These are phyloP conservation scores for Pontederia paniculata DNA, from an alignment of 176 grass and related monocot genomes.

Conservation along the genomic window DNA sequence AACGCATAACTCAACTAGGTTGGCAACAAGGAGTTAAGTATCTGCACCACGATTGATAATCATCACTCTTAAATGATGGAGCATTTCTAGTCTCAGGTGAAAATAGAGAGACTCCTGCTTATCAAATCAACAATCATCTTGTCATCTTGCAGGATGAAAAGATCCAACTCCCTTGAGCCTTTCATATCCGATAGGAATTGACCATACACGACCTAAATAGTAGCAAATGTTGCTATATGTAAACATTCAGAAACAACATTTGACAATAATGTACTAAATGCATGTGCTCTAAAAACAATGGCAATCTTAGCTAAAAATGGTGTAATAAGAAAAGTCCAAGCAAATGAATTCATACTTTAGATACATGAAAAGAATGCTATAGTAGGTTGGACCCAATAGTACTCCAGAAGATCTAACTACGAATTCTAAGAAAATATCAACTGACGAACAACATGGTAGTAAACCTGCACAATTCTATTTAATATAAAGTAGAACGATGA, in stretches of 20 bases:
- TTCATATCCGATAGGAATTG: slow-evolving; percentile 72
- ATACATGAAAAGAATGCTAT: too few species aligned
- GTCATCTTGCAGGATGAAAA: slow-evolving; percentile 78
- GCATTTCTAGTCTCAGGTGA: slow-evolving; percentile 64
- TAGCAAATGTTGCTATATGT: not conserved
- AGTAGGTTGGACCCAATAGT: too few species aligned
- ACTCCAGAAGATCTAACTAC: too few species aligned
- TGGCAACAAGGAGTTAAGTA: slow-evolving; percentile 78
- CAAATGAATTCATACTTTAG: too few species aligned
- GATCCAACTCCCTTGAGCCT: slow-evolving; percentile 71
- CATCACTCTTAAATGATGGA: slow-evolving; percentile 83
- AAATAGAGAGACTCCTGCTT: slow-evolving; percentile 55
- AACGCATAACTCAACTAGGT: slow-evolving; percentile 65
- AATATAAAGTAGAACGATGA: too few species aligned
- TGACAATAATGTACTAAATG: too few species aligned
- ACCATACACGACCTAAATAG: slow-evolving; percentile 52
- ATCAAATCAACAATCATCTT: slow-evolving; percentile 65
- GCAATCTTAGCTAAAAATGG: too few species aligned
- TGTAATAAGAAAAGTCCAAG: too few species aligned
- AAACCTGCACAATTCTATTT: too few species aligned
- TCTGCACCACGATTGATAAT: slow-evolving; percentile 80
- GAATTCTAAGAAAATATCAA: too few species aligned
- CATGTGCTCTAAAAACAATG: too few species aligned
- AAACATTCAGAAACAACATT: not conserved
- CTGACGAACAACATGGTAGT: too few species aligned